Conservation (phyloP, 805 yeast species). For the Torulaspora franciscae region DNA sequence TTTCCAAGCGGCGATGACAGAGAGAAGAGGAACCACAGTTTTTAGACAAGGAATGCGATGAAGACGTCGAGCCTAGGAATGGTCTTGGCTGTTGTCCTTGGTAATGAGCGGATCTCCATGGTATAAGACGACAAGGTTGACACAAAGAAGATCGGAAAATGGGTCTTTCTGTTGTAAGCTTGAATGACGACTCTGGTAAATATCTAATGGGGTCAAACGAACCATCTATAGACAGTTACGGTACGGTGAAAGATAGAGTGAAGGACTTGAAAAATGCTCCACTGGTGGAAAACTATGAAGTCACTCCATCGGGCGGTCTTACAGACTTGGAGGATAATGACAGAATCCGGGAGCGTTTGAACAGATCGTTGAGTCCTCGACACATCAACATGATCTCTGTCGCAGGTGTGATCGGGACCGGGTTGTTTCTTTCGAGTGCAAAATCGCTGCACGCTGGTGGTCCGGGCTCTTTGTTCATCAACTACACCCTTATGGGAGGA, state of each 20-base stretch:
- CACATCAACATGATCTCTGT: constrained; percentile 77
- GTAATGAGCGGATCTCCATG: not conserved
- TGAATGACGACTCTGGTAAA: not conserved
- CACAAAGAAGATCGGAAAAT: not conserved
- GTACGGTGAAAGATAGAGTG: not conserved
- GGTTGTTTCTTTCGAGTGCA: constrained; percentile 54
- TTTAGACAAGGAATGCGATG: not conserved
- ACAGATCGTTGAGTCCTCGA: constrained; percentile 44
- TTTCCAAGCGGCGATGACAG: not conserved
- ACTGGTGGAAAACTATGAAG: not conserved
- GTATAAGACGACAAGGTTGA: not conserved
- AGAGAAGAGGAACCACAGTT: not conserved
- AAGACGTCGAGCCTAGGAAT: not conserved
- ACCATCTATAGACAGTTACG: not conserved
- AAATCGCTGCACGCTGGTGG: constrained; percentile 47
- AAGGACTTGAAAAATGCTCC: not conserved
- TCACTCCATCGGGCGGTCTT: not conserved
- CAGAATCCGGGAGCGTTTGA: constrained; percentile 6
- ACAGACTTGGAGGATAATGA: constrained; percentile 4
- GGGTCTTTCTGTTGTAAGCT: not conserved
- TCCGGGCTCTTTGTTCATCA: constrained; percentile 48
- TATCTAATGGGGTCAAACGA: not conserved
- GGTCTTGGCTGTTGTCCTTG: not conserved
- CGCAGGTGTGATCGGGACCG: constrained; percentile 74
- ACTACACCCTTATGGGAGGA: constrained; percentile 46